Conservation (phyloP, 768 basidiomycete genomes). For the Lanmaoa pseudosensibilis region DNA sequence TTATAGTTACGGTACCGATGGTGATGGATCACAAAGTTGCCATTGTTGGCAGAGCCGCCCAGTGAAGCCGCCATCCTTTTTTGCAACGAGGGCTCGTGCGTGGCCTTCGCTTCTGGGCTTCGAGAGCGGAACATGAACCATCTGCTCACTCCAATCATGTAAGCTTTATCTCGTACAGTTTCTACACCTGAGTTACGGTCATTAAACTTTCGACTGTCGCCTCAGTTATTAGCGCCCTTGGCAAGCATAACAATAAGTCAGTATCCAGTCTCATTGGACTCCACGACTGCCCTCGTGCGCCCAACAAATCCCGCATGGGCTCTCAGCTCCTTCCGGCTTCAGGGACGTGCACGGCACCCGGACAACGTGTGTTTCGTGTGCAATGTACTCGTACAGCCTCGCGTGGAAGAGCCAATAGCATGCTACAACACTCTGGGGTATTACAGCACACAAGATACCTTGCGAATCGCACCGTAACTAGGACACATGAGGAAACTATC, state of each 20-base stretch:
- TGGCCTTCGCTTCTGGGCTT: conserved; percentile 26
- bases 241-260: conserved; percentile 4
- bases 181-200: background rate
- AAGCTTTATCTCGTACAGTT: conserved; percentile 7
- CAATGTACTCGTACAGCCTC: conserved; percentile 3
- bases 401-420: conserved; percentile 7
- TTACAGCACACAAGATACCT: conserved; percentile 14
- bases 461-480: conserved; percentile 20
- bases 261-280: background rate
- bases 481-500: conserved; percentile 21
- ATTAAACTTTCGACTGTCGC: conserved; percentile 1
- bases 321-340: background rate
- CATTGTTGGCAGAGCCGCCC: conserved; percentile 17
- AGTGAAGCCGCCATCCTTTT: conserved; percentile 10
- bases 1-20: conserved; percentile 34
- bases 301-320: background rate
- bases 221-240: conserved; percentile 7
- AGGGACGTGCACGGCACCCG: background rate
- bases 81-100: conserved; percentile 22
- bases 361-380: conserved; percentile 21
- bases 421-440: conserved; percentile 15
- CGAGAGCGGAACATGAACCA: conserved; percentile 25
- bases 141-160: conserved; percentile 19
- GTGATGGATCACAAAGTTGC: conserved; percentile 25
- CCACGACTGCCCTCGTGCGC: background rate